phyloP scores from a whole-genome alignment of 2,329 filamentous ascomycete genomes.

The Fusarium buharicum region DNA sequence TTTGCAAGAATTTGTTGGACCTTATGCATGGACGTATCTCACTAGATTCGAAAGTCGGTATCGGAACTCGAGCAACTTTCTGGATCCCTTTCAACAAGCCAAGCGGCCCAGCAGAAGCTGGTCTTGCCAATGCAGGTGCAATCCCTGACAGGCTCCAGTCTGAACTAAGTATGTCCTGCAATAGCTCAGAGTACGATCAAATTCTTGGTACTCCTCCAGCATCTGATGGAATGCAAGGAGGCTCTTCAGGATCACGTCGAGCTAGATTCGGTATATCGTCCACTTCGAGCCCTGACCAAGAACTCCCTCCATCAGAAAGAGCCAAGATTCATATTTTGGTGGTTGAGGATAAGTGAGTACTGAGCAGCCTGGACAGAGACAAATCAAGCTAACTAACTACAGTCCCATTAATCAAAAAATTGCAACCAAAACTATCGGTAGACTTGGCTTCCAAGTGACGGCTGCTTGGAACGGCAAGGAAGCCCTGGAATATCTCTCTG shows the following conservation, averaged over 20 bases:
- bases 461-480: conserved; percentile 84
- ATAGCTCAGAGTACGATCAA: conserved; percentile 71
- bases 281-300: conserved; percentile 55
- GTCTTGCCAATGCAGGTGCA: conserved; percentile 69
- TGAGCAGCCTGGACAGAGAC: not conserved
- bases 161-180: conserved; percentile 72
- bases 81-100: conserved; percentile 81
- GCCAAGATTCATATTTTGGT: conserved; percentile 75
- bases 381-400: conserved; percentile 27
- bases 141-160: conserved; percentile 75
- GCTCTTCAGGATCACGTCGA: conserved; percentile 44
- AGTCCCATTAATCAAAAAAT: conserved; percentile 78
- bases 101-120: conserved; percentile 59
- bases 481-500: conserved; percentile 76
- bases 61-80: conserved; percentile 79
- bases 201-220: conserved; percentile 54
- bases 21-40: conserved; percentile 82
- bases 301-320: conserved; percentile 67
- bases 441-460: conserved; percentile 75
- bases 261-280: conserved; percentile 50
- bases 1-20: conserved; percentile 82
- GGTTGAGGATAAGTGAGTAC: conserved; percentile 80
- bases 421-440: conserved; percentile 77
- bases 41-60: conserved; percentile 72
- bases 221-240: conserved; percentile 42